Base-by-base conservation (phyloP, 225 moss, liverwort and hornwort species). In the Pseudisothecium myosuroides region DNA sequence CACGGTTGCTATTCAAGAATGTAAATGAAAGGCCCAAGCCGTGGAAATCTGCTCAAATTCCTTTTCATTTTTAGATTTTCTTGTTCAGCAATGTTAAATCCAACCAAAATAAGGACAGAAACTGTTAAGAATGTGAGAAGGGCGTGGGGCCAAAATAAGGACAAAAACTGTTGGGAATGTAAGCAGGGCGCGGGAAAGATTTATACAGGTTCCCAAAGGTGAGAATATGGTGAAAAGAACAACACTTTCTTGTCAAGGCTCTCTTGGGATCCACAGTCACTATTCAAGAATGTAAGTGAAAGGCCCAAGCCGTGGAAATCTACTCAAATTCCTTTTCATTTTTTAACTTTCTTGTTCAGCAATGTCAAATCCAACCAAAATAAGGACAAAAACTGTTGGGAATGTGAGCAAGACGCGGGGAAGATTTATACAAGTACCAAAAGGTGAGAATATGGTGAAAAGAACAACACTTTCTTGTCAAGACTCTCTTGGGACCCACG, bases 391-490 rank as follows among this genome's bases (percentile, higher is more conserved):
- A 67, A 20, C 1, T 67, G 2, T 5, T 6, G 1, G 6, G 12
- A 67, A 37, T 67, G 37, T 67, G 3, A 39, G 4, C 0, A 69
- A 69, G 0, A 1, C 3, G 39, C 2, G 0, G 7, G 2, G 4
- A 13, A 23, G 12, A 69, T 39, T 39, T 14, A 4, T 7, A 8
- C 3, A 1, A 4, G 14, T 3, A 24, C 2, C 0, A 24, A 67
- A n/a, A 67, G 21, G 21, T 37, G 21, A 67, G 2, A 36, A 66
- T 11, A 21, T 6, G 12, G n/a, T 22, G 13, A 68, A 69, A 24
- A 4, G 24, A 39, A 24, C 4, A 71, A 5, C 3, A 24, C 14
- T 23, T 22, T 39, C 11, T 58, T 20, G 18, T 56, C 56, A 56
- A 56, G 3, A 2, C 21, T 56, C 9, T 21, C 21, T 56, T 8